Evolutionary conservation across 176 grass and related monocot genomes (phyloP).

Genomic region (Leersia perrieri): DNA sequence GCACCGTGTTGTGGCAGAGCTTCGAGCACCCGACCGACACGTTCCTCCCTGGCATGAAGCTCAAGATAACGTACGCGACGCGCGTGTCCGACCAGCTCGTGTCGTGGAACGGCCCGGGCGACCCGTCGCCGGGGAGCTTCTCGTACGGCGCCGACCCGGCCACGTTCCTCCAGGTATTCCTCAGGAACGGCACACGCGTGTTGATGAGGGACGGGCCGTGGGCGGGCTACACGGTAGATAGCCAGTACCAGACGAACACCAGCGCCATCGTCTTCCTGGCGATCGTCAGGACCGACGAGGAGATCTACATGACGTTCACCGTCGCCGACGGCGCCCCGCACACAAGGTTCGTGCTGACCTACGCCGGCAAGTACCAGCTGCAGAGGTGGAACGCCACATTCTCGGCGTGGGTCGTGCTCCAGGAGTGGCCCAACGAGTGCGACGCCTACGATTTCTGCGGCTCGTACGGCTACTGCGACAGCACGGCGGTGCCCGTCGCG

Average conservation of each 20-base stretch:
- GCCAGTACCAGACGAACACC: neutral
- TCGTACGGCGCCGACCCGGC: conserved; percentile 39
- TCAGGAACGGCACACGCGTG: conserved; percentile 21
- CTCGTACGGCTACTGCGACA: conserved; percentile 37
- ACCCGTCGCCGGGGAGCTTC: conserved; percentile 46
- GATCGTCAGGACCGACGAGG: neutral
- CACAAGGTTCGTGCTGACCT: conserved; percentile 18
- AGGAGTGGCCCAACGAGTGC: neutral
- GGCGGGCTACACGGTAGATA: conserved; percentile 11
- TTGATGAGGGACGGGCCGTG: neutral
- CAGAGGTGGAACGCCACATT: neutral
- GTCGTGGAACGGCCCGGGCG: conserved; percentile 36
- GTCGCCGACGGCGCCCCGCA: conserved; percentile 14
- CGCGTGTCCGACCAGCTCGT: neutral
- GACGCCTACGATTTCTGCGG: too few relatives aligned
- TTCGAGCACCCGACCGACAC: conserved; percentile 48
- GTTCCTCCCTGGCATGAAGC: conserved; percentile 41
- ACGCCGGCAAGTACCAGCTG: conserved; percentile 13
- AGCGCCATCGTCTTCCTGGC: neutral
- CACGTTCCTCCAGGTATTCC: conserved; percentile 25
- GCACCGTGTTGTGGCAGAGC: conserved; percentile 31
- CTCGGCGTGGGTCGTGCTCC: neutral
- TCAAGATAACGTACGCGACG: neutral
- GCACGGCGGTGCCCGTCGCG: neutral
- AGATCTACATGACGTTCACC: neutral